Evolutionary conservation across 129 eudicot species (phyloP).

Genomic region (Smallanthus sonchifolius): DNA sequence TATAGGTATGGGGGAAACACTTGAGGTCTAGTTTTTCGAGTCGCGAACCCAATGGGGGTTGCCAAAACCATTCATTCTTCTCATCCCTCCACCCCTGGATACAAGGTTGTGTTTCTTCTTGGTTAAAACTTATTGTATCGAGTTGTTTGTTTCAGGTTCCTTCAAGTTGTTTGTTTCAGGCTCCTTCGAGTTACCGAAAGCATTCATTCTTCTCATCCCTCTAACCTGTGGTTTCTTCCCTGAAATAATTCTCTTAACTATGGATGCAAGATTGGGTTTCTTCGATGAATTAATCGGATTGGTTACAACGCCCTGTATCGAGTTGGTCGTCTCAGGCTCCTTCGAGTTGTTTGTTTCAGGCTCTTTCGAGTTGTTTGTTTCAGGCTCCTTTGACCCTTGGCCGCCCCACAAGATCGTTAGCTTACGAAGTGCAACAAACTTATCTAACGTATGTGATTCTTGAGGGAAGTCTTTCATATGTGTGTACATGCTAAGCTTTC

Average conservation of each 20-base stretch:
- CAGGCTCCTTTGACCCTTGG: not conserved
- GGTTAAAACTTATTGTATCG: not conserved
- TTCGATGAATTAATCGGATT: too few species aligned
- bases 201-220: too few species aligned
- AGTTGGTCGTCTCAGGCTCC: too few species aligned
- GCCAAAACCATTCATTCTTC: conserved; percentile 17
- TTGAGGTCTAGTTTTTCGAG: conserved; percentile 47
- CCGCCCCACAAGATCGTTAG: conserved; percentile 49
- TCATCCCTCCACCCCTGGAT: conserved; percentile 17
- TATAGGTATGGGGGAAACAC: conserved; percentile 27
- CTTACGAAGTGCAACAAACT: conserved; percentile 22
- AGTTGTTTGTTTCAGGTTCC: not conserved
- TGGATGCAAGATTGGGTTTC: too few species aligned
- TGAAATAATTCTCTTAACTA: too few species aligned
- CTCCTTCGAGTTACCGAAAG: too few species aligned
- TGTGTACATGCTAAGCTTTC: conserved; percentile 46
- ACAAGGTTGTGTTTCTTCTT: not conserved
- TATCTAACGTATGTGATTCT: conserved; percentile 15
- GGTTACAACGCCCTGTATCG: too few species aligned
- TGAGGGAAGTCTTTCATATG: conserved; percentile 35
- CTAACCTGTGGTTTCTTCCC: too few species aligned
- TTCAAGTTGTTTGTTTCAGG: too few species aligned
- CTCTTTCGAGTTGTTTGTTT: not conserved
- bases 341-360: not conserved
- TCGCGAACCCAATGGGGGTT: conserved; percentile 3